phyloP scores from a whole-genome alignment of 108 stramenopile genomes.

The Skeletonema grethae region DNA sequence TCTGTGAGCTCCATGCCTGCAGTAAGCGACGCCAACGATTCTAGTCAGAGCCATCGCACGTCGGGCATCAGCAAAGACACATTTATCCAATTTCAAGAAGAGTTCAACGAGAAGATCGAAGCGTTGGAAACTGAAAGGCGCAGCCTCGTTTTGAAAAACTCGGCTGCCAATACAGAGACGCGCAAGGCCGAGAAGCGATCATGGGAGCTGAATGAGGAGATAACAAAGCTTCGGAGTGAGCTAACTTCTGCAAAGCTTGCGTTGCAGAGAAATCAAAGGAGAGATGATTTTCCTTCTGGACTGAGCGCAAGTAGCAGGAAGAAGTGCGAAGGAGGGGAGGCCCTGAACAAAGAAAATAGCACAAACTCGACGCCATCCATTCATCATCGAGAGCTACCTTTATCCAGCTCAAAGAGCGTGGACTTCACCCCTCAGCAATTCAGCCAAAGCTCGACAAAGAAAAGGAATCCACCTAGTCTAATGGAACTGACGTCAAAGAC shows the following conservation, averaged over 20 bases:
- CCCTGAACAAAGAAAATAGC: conserved; percentile 31
- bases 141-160: conserved; percentile 81
- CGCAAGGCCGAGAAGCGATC: conserved; percentile 76
- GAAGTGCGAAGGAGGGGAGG: not conserved
- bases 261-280: conserved; percentile 55
- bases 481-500: conserved; percentile 31
- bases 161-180: conserved; percentile 69
- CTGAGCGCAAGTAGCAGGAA: conserved; percentile 30
- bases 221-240: conserved; percentile 60
- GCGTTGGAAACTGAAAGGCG: conserved; percentile 79
- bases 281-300: conserved; percentile 21
- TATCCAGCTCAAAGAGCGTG: conserved; percentile 8
- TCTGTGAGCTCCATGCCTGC: not conserved
- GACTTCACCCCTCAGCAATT: conserved; percentile 26
- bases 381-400: conserved; percentile 14
- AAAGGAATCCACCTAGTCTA: conserved; percentile 14
- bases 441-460: conserved; percentile 14
- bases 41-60: conserved; percentile 3
- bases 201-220: conserved; percentile 76
- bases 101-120: conserved; percentile 77
- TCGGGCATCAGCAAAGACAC: conserved; percentile 49
- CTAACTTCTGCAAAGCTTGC: conserved; percentile 67
- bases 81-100: conserved; percentile 62
- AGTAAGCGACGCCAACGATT: conserved; percentile 4
- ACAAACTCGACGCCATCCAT: conserved; percentile 20